These are phyloP conservation scores for Fusarium tricinctum DNA, from an alignment of 2,329 filamentous ascomycete genomes.

Conservation along the genomic window DNA sequence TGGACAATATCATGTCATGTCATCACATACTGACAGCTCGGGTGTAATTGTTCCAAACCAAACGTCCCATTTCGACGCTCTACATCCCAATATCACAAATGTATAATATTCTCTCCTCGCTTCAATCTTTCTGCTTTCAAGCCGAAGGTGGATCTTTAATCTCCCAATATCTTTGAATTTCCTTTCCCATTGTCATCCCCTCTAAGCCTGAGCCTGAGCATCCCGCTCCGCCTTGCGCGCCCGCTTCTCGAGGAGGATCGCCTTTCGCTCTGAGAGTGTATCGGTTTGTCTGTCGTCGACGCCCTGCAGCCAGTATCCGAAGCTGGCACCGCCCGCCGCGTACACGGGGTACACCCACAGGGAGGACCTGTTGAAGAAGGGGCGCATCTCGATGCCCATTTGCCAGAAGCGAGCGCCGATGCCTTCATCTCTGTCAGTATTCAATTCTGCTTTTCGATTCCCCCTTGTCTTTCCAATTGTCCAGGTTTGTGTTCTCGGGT, in stretches of 20 bases:
- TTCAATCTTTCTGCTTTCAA: conserved; percentile 15
- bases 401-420: conserved; percentile 94
- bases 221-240: conserved; percentile 70
- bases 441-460: neutral
- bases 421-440: conserved; percentile 67
- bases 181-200: conserved; percentile 5
- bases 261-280: conserved; percentile 83
- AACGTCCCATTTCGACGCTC: conserved; percentile 47
- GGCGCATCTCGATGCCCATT: conserved; percentile 98
- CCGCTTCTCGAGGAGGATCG: conserved; percentile 88
- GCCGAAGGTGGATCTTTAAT: conserved; percentile 16
- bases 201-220: conserved; percentile 49
- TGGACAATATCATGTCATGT: conserved; percentile 12
- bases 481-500: conserved; percentile 4
- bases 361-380: conserved; percentile 85
- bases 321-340: conserved; percentile 85
- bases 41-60: conserved; percentile 38
- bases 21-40: conserved; percentile 29
- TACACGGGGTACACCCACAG: conserved; percentile 95
- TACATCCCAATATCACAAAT: conserved; percentile 46
- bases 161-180: conserved; percentile 30
- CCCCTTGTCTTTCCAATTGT: neutral
- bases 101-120: conserved; percentile 40
- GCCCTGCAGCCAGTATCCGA: conserved; percentile 96
- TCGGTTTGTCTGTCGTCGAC: conserved; percentile 86